A percentile compares a stretch with the other conserved stretches of the same genome.
phyloP scores from a whole-genome alignment of 2,329 filamentous ascomycete species.

The Nannizzia gypsea region DNA sequence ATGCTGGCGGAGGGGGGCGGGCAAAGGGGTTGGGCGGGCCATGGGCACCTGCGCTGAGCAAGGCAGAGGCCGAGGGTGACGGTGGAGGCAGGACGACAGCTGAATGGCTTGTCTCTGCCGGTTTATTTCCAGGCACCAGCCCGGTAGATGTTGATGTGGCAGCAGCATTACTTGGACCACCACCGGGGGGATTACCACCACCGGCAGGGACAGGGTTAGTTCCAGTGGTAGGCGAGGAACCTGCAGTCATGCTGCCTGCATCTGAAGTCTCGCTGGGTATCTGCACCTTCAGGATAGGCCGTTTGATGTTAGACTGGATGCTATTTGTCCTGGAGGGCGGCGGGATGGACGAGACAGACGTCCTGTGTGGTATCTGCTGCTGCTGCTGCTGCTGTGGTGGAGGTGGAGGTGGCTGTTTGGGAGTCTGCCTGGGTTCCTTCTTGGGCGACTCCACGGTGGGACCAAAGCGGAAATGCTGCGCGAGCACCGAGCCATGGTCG shows the following conservation, averaged over 20 bases:
- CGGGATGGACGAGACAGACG: conserved; percentile 50
- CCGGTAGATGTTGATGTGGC: too few species aligned
- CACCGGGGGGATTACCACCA: conserved; percentile 18
- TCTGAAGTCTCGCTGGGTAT: conserved; percentile 89
- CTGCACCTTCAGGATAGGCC: conserved; percentile 80
- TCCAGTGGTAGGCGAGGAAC: conserved; percentile 42
- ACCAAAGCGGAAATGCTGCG: conserved; percentile 64
- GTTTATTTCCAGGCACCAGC: conserved; percentile 38
- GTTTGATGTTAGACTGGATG: conserved; percentile 52
- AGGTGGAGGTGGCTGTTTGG: conserved; percentile 39
- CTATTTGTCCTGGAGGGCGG: conserved; percentile 72
- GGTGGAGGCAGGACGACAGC: conserved; percentile 81
- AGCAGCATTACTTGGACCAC: too few species aligned
- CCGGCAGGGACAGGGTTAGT: conserved; percentile 23
- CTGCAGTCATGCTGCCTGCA: conserved; percentile 57
- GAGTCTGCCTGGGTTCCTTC: conserved; percentile 22
- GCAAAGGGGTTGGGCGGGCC: conserved; percentile 95
- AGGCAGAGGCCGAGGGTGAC: conserved; percentile 72
- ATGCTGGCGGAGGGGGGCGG: conserved; percentile 57
- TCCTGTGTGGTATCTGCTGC: conserved; percentile 37
- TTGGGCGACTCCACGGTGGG: conserved; percentile 40
- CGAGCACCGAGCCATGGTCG: conserved; percentile 76
- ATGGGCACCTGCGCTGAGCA: conserved; percentile 80
- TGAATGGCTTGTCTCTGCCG: conserved; percentile 45
- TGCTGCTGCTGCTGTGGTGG: conserved; percentile 27